phyloP scores from a whole-genome alignment of 768 basidiomycete genomes.

The Trametopsis cervina region DNA sequence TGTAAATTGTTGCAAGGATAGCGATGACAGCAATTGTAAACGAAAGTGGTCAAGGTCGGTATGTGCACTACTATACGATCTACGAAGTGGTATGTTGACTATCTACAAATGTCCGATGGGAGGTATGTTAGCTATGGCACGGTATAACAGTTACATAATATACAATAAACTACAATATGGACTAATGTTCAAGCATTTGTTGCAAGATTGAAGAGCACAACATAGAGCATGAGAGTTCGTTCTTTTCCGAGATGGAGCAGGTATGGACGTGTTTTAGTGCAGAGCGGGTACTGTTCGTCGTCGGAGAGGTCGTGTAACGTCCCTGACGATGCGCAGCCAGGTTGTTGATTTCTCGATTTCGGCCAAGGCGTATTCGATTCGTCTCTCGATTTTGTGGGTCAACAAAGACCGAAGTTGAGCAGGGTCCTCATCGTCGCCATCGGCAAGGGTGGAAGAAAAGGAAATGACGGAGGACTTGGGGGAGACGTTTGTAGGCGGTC shows the following conservation, averaged over 20 bases:
- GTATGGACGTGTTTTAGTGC: background rate
- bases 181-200: no score
- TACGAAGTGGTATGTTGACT: no score
- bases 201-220: background rate
- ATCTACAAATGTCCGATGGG: no score
- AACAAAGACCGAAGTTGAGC: constrained; percentile 56
- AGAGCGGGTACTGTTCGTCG: background rate
- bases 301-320: constrained; percentile 28
- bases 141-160: background rate
- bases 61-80: no score
- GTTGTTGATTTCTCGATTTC: constrained; percentile 52
- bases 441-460: constrained; percentile 41
- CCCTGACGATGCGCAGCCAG: constrained; percentile 62
- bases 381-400: constrained; percentile 56
- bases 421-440: constrained; percentile 61
- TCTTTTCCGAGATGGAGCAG: background rate
- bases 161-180: background rate
- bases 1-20: no score
- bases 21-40: no score
- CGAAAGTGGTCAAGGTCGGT: no score
- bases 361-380: constrained; percentile 47
- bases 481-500: constrained; percentile 20
- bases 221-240: background rate
- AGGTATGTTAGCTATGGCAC: no score
- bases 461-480: constrained; percentile 36